Percentiles rank a stretch among this genome's conserved stretches.
Evolutionary conservation across 2,329 filamentous ascomycete species (phyloP).

Genomic region (Fusarium coffeatum): DNA sequence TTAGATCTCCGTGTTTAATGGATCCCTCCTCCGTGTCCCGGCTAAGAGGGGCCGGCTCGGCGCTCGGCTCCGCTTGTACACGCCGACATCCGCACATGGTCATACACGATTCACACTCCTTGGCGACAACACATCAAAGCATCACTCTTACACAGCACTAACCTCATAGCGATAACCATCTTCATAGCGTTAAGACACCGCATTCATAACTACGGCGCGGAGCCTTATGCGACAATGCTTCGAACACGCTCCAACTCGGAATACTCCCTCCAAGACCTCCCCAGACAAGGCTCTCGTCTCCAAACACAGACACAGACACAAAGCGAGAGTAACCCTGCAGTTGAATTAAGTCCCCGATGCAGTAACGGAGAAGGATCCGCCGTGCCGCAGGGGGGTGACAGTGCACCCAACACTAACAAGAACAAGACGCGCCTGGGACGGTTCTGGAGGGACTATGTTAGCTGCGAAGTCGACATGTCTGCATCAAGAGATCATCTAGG

Average conservation of each 20-base stretch:
- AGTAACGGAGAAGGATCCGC: constrained; percentile 38
- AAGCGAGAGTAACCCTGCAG: background rate
- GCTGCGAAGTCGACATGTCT: constrained; percentile 44
- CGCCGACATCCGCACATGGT: constrained; percentile 33
- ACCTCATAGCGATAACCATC: background rate
- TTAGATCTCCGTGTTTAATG: constrained; percentile 1
- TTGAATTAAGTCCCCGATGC: constrained; percentile 1
- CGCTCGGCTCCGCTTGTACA: constrained; percentile 5
- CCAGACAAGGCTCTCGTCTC: background rate
- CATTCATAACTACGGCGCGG: background rate
- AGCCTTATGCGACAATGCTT: constrained; percentile 16
- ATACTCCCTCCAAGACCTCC: constrained; percentile 42
- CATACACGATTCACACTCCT: constrained; percentile 14
- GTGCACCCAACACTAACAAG: background rate
- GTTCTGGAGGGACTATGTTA: constrained; percentile 41
- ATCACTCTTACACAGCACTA: background rate
- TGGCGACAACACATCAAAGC: background rate
- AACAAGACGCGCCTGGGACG: constrained; percentile 15
- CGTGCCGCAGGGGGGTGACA: constrained; percentile 35
- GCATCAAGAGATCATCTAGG: constrained; percentile 44
- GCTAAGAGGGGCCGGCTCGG: constrained; percentile 34
- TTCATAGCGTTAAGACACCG: background rate
- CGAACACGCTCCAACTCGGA: constrained; percentile 32
- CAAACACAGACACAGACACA: background rate
- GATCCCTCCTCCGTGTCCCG: constrained; percentile 13